Base-by-base conservation (phyloP, 805 yeast genomes). In the Candida ovalis region DNA sequence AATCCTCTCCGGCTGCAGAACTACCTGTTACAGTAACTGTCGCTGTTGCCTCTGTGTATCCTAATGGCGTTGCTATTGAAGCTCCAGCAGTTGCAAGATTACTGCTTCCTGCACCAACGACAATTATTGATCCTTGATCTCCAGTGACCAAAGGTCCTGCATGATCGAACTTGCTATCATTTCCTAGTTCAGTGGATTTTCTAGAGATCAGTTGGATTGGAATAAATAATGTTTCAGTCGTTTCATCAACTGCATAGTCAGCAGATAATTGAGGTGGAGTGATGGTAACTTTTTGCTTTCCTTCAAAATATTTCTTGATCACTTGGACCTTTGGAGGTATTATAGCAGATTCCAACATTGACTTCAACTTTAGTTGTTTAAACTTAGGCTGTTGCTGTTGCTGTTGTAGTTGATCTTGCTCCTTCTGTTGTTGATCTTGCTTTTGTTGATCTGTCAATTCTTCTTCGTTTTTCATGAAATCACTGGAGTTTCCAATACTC, bases 241-340 rank as follows among this genome's bases (percentile, higher is more conserved):
- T 43, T 10, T 32, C 22, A 18, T 40, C 30, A n/a, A 24, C 15
- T 15, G 24, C 35, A 8, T 28, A 12, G 17, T 21, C 21, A 13
- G 7, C 13, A 15, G 43, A 25, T 25, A 17, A 6, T 22, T 40
- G 27, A 22, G 21, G 22, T 40, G 12, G 42, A 9, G n/a, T 3
- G 17, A 8, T 25, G 21, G 17, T 27, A 33, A 18, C 23, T 18
- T 18, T 7, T n/a, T n/a, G 24, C 28, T 36, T 37, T 19, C 9
- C 41, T 44, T 35, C 47, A 33, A 53, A 30, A 36, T 39, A 60
- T 30, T 49, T 48, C 43, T 52, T 56, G 44, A 60, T 55, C 6
- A 58, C 46, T 33, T 54, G 61, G 45, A 50, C 58, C 39, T 58
- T 60, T 7, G 59, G 59, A 21, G 59, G 61, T 12, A 52, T 39